Percentiles rank a stretch among this genome's conserved stretches.
phyloP scores from a whole-genome alignment of 108 stramenopile genomes.

The Cylindrotheca closterium region DNA sequence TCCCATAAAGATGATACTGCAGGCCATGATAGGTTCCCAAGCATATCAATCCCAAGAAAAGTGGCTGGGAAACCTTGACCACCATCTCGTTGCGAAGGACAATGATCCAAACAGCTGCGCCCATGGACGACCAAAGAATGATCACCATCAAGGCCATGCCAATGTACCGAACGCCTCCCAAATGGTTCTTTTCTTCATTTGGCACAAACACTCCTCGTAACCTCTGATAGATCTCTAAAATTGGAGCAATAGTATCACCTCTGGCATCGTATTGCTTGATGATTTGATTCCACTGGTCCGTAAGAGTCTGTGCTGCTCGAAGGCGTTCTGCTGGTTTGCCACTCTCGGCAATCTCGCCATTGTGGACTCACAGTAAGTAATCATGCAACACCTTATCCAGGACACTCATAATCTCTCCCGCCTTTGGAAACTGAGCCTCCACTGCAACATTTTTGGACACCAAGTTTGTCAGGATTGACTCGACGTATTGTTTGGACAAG shows the following conservation, averaged over 20 bases:
- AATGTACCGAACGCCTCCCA: slow-evolving; percentile 15
- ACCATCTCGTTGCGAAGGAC: slow-evolving; percentile 29
- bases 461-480: slow-evolving; percentile 31
- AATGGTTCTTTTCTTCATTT: slow-evolving; percentile 13
- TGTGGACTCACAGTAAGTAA: slow-evolving; percentile 8
- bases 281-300: slow-evolving; percentile 19
- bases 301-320: slow-evolving; percentile 20
- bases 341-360: slow-evolving; percentile 11
- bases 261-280: too few relatives aligned
- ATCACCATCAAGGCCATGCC: slow-evolving; percentile 23
- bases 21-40: slow-evolving; percentile 40
- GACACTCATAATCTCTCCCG: slow-evolving; percentile 17
- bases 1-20: slow-evolving; percentile 31
- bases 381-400: slow-evolving; percentile 29
- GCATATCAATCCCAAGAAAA: slow-evolving; percentile 37
- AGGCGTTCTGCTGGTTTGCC: slow-evolving; percentile 33
- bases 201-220: slow-evolving; percentile 11
- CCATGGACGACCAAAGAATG: slow-evolving; percentile 28
- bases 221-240: slow-evolving; percentile 14
- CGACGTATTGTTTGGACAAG: slow-evolving; percentile 25
- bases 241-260: background rate
- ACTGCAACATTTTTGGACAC: slow-evolving; percentile 34
- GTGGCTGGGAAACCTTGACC: slow-evolving; percentile 54
- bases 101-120: slow-evolving; percentile 34
- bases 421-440: slow-evolving; percentile 34